These are phyloP conservation scores for Parastagonospora avenae DNA, from an alignment of 2,329 filamentous ascomycete species.

Conservation along the genomic window DNA sequence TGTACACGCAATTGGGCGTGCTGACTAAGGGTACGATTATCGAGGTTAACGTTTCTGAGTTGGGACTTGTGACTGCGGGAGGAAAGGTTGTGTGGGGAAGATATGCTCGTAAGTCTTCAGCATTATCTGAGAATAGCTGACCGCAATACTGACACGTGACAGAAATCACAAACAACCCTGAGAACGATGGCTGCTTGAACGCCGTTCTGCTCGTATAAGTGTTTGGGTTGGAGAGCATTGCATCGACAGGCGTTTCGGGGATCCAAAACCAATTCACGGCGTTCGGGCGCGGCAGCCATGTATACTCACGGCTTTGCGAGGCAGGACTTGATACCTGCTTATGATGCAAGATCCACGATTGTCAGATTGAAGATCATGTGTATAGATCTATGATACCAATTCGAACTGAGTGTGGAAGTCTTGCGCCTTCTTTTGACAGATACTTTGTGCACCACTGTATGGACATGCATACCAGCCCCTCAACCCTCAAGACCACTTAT, in stretches of 20 bases:
- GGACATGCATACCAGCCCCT: neutral
- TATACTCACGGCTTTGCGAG: neutral
- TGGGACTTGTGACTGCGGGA: slow-evolving; percentile 86
- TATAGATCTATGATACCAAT: slow-evolving; percentile 4
- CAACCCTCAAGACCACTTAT: neutral
- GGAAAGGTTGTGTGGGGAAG: slow-evolving; percentile 68
- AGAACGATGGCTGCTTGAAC: slow-evolving; percentile 48
- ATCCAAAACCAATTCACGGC: slow-evolving; percentile 1
- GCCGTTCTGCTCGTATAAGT: slow-evolving; percentile 43
- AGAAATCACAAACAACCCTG: slow-evolving; percentile 45
- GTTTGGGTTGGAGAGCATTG: slow-evolving; percentile 4
- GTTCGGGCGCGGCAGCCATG: slow-evolving; percentile 3
- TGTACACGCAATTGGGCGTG: slow-evolving; percentile 92
- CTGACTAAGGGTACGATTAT: slow-evolving; percentile 63
- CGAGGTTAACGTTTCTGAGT: slow-evolving; percentile 91
- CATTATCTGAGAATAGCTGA: neutral
- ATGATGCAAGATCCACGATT: slow-evolving; percentile 1
- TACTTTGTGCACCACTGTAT: no score
- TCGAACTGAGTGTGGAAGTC: neutral
- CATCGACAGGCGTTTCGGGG: slow-evolving; percentile 19
- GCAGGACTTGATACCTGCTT: neutral
- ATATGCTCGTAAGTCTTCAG: slow-evolving; percentile 33
- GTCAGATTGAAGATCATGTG: neutral
- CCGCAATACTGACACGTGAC: neutral
- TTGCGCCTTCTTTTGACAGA: no score